Evolutionary conservation across 1,139 yeast genomes (phyloP), one percentile per base, ranked within the genome.

Genomic region (Magnusiomyces paraingens): DNA sequence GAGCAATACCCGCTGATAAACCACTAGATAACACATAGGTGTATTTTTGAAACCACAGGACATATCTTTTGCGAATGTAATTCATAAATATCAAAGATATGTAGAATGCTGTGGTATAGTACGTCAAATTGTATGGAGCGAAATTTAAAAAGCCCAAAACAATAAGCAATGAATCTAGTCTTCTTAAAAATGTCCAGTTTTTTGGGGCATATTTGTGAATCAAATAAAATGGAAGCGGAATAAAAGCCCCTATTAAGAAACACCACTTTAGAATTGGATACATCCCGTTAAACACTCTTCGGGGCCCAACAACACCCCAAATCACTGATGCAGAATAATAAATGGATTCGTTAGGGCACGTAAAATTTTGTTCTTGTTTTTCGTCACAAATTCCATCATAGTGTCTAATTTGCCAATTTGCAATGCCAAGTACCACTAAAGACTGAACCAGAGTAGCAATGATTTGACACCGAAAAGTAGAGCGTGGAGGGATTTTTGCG

Each of bases 241-340:
- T 61, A 2, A 77, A 56, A 29, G 76, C 76, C 0, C 84, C 84
- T 51, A 80, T 71, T 50, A 79, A 66, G 73, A 81, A 80, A 57
- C 79, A 74, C 70, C 69, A 79, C 57, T 71, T 70, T 60, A 79
- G 68, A 17, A 70, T 64, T 14, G 82, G 81, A 58, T 79, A 79
- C 22, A 77, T 66, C 1, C 71, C 72, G 47, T 66, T 64, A 61
- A 83, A 81, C 22, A 82, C 77, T 52, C 79, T 73, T 63, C 77
- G 73, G 22, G 90, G 90, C 26, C 88, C 89, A 61, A 84, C 81
- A 50, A 79, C 80, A 58, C 88, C 87, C 80, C 83, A 81, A 22
- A 80, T 68, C 15, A 81, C 78, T 10, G 82, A 75, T n/a, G 83
- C 74, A 45, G 78, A 69, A 67, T 73, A 82, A 64, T 70, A 78